phyloP scores from a whole-genome alignment of 371 early-diverging fungal species.

The Mortierella sp. region DNA sequence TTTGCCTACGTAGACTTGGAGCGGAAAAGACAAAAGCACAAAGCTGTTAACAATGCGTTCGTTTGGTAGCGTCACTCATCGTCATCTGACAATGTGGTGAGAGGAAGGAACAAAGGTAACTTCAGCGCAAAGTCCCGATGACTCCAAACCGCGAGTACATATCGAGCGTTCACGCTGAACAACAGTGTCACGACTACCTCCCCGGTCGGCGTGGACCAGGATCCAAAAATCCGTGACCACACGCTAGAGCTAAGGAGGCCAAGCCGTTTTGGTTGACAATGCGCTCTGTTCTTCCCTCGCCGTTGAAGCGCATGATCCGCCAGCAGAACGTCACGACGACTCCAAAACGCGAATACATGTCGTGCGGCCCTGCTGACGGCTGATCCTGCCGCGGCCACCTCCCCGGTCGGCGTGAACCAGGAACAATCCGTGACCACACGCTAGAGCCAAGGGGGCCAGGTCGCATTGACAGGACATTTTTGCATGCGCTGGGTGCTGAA shows the following conservation, averaged over 20 bases:
- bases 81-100: background rate
- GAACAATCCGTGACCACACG: conserved; percentile 2
- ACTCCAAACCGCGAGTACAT: background rate
- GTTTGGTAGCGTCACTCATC: background rate
- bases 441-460: conserved; percentile 9
- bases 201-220: conserved; percentile 17
- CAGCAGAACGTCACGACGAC: conserved; percentile 24
- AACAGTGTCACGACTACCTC: conserved; percentile 23
- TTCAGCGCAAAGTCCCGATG: background rate
- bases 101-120: background rate
- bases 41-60: background rate
- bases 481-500: conserved; percentile 11
- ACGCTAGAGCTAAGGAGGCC: conserved; percentile 18
- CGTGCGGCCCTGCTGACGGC: conserved; percentile 19
- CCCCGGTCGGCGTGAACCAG: conserved; percentile 21
- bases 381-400: conserved; percentile 9
- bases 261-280: conserved; percentile 16
- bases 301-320: background rate
- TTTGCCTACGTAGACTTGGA: background rate
- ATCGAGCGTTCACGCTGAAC: conserved; percentile 15
- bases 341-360: conserved; percentile 14
- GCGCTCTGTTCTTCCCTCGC: conserved; percentile 9
- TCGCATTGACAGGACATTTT: conserved; percentile 24
- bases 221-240: conserved; percentile 13
- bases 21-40: background rate